Percentiles rank a stretch among this genome's conserved stretches.
These are phyloP conservation scores for Nitzschia palea DNA, from an alignment of 108 stramenopile genomes.

Conservation along the genomic window DNA sequence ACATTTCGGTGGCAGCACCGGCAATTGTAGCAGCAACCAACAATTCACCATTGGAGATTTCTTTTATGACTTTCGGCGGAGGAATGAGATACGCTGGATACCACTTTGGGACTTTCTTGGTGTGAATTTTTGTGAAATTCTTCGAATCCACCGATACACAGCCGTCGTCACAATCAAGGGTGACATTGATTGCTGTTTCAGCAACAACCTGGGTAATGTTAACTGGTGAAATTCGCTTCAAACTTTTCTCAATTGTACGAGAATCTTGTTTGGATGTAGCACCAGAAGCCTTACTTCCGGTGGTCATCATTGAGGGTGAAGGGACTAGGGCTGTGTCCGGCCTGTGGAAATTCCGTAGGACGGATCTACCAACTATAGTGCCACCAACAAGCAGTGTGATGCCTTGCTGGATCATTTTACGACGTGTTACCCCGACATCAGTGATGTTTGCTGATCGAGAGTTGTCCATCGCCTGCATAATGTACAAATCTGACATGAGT, in stretches of 20 bases:
- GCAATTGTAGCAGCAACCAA: constrained; percentile 67
- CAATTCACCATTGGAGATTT: constrained; percentile 71
- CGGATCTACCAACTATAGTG: not conserved
- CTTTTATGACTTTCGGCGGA: constrained; percentile 48
- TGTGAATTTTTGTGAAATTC: constrained; percentile 43
- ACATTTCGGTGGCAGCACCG: constrained; percentile 67
- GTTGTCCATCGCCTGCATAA: not conserved
- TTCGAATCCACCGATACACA: constrained; percentile 40
- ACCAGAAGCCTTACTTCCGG: too few species aligned
- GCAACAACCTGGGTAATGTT: constrained; percentile 43
- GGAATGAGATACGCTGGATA: constrained; percentile 37
- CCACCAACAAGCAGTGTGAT: not conserved
- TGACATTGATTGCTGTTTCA: constrained; percentile 52
- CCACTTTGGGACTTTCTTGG: constrained; percentile 37
- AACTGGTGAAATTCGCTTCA: constrained; percentile 30
- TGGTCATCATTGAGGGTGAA: too few species aligned
- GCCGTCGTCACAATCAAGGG: constrained; percentile 20
- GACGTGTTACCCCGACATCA: not conserved
- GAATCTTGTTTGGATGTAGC: too few species aligned
- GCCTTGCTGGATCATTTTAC: not conserved
- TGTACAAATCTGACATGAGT: too few species aligned
- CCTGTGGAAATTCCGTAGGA: too few species aligned
- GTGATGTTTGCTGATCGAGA: not conserved
- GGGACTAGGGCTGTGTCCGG: too few species aligned
- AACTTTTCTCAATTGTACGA: too few species aligned